Evolutionary conservation across 805 yeast genomes (phyloP), one percentile per base, ranked within the genome.

Genomic region (Jamesozyma lodderae): DNA sequence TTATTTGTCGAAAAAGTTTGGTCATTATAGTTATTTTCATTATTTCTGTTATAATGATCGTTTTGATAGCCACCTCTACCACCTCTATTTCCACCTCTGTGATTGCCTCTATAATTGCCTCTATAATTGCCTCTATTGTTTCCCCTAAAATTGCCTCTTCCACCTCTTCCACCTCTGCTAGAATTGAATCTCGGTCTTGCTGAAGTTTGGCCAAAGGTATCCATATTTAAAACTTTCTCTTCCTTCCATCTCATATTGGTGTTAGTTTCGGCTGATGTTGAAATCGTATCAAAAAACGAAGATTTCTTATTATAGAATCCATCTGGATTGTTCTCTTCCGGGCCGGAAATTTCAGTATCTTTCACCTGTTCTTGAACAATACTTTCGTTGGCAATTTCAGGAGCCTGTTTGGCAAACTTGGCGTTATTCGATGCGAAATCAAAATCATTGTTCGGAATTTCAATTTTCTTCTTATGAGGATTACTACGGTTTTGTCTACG

Each of bases 241-340:
- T 79, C 82, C 33, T 71, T 65, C 78, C 94, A 80, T 52, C 77
- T 72, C 74, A 76, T 66, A 21, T 57, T 59, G 7, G 59, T 53
- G 19, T 62, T 53, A 35, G 70, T 70, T 37, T 70, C 73, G 27
- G 78, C 62, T 4, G 86, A 78, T 9, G 86, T 74, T 9, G 94
- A 81, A 41, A 90, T 75, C 44, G 73, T 75, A 62, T 92, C 97
- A 54, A 90, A 90, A 60, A 92, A 90, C 1, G 96, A 87, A 11
- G 86, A 75, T 52, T 73, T 72, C 59, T 79, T 86, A 64, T 87
- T 74, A 66, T 92, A 92, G 21, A 69, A 73, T 16, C 60, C 53
- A 13, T 52, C 59, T 3, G 46, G 41, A 10, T 42, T 28, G n/a
- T 19, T 17, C 11, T 31, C 40, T 11, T 31, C 28, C 15, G 30